Evolutionary conservation across 2,329 filamentous ascomycete species (phyloP).

Genomic region (Botrytis sinoallii): DNA sequence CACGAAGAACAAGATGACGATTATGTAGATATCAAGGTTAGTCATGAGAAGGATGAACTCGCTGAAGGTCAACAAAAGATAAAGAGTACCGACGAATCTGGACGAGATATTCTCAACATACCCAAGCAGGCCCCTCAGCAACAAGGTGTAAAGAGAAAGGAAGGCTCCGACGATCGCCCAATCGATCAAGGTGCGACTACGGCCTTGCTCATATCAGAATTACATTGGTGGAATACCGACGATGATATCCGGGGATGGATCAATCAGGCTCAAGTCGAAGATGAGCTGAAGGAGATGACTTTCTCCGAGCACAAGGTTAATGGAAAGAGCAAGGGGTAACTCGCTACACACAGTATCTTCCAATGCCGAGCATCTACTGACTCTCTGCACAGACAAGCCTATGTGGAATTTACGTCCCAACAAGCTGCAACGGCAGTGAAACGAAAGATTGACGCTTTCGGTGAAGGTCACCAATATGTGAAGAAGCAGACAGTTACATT

Average conservation of each 20-base stretch:
- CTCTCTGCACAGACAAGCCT: conserved; percentile 56
- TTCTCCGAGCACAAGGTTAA: conserved; percentile 99
- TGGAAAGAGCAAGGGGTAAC: conserved; percentile 95
- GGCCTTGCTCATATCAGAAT: conserved; percentile 80
- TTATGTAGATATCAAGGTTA: conserved; percentile 44
- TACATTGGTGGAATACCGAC: conserved; percentile 96
- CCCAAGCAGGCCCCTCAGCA: conserved; percentile 43
- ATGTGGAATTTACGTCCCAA: conserved; percentile 77
- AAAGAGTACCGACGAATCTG: conserved; percentile 42
- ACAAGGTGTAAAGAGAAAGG: conserved; percentile 60
- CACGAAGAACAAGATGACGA: conserved; percentile 41
- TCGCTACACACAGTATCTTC: conserved; percentile 19
- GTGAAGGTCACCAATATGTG: conserved; percentile 50
- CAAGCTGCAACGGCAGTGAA: conserved; percentile 86
- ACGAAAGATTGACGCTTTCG: conserved; percentile 67
- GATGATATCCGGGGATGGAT: conserved; percentile 91
- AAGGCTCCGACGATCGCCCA: conserved; percentile 55
- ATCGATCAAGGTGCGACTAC: conserved; percentile 60
- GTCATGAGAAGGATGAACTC: conserved; percentile 36
- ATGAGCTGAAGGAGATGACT: conserved; percentile 85
- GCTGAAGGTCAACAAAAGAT: conserved; percentile 42
- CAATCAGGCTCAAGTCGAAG: conserved; percentile 73
- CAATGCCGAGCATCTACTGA: neutral
- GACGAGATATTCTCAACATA: conserved; percentile 38
- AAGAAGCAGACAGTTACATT: conserved; percentile 72